Percentiles rank a stretch among this genome's conserved stretches.
These are phyloP conservation scores for Obelidium mucronatum DNA, from an alignment of 192 early-diverging fungal species.

Conservation along the genomic window DNA sequence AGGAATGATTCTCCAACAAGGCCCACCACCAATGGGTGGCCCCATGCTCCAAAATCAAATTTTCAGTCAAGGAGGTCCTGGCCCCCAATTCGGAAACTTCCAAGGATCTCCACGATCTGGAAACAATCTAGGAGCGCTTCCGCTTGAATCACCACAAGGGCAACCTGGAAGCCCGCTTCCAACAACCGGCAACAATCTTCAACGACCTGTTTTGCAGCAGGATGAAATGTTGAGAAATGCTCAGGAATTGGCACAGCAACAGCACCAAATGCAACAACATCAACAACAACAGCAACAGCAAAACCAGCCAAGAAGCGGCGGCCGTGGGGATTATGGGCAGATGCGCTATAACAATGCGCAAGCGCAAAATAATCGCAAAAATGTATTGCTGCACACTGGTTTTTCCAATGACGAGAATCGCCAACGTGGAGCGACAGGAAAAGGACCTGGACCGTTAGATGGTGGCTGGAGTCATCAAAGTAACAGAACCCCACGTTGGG, in stretches of 20 bases:
- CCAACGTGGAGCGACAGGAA: conserved; percentile 26
- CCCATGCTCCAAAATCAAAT: conserved; percentile 25
- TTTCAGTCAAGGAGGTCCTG: conserved; percentile 15
- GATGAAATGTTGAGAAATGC: conserved; percentile 28
- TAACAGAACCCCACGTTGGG: conserved; percentile 35
- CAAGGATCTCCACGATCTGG: background rate
- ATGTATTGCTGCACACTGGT: conserved; percentile 35
- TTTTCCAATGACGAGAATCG: conserved; percentile 27
- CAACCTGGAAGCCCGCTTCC: background rate
- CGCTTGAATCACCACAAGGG: background rate
- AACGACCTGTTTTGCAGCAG: background rate
- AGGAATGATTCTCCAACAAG: conserved; percentile 1
- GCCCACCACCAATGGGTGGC: conserved; percentile 18
- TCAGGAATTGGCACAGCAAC: conserved; percentile 20
- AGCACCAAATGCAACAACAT: conserved; percentile 35
- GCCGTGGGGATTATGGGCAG: conserved; percentile 37
- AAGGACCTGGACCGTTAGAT: conserved; percentile 35
- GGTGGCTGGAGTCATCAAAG: conserved; percentile 35
- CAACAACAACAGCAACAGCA: conserved; percentile 29
- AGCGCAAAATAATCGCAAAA: conserved; percentile 21
- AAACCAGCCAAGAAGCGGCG: background rate
- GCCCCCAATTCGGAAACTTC: conserved; percentile 13
- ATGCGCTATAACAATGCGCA: conserved; percentile 35
- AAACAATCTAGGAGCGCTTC: no score
- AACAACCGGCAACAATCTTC: no score